These are phyloP conservation scores for Zarea fungicola DNA, from an alignment of 2,329 filamentous ascomycete species.

Conservation along the genomic window DNA sequence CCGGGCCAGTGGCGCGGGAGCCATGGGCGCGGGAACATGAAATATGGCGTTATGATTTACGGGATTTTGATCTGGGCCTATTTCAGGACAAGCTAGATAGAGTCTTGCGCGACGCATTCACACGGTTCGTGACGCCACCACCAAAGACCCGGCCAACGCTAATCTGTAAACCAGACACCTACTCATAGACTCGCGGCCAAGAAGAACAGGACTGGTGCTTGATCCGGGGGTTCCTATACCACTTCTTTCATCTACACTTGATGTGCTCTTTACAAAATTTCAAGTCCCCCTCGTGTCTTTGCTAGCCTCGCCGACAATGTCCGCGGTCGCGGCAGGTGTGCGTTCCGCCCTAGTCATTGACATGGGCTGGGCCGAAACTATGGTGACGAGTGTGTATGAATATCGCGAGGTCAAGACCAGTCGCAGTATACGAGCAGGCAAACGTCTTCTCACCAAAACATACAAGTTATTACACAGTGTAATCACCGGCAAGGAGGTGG, in stretches of 20 bases:
- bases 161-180: slow-evolving; percentile 43
- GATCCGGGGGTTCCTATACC: slow-evolving; percentile 74
- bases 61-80: slow-evolving; percentile 68
- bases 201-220: slow-evolving; percentile 68
- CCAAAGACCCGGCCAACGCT: neutral
- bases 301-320: slow-evolving; percentile 69
- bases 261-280: slow-evolving; percentile 75
- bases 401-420: slow-evolving; percentile 72
- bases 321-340: slow-evolving; percentile 71
- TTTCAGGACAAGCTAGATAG: slow-evolving; percentile 85
- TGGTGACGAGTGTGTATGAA: slow-evolving; percentile 82
- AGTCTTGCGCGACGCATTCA: slow-evolving; percentile 73
- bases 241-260: slow-evolving; percentile 68
- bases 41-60: slow-evolving; percentile 74
- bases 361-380: slow-evolving; percentile 87
- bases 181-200: slow-evolving; percentile 68
- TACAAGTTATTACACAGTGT: slow-evolving; percentile 51
- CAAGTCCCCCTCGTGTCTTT: slow-evolving; percentile 77
- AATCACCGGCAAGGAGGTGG: slow-evolving; percentile 25
- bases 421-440: slow-evolving; percentile 70
- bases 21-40: slow-evolving; percentile 63
- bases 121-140: slow-evolving; percentile 56
- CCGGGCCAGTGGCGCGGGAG: slow-evolving; percentile 41
- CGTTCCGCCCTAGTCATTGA: slow-evolving; percentile 85
- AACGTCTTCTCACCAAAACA: slow-evolving; percentile 63